These are phyloP conservation scores for Naganishia vishniacii DNA, from an alignment of 768 basidiomycete species.

Conservation along the genomic window DNA sequence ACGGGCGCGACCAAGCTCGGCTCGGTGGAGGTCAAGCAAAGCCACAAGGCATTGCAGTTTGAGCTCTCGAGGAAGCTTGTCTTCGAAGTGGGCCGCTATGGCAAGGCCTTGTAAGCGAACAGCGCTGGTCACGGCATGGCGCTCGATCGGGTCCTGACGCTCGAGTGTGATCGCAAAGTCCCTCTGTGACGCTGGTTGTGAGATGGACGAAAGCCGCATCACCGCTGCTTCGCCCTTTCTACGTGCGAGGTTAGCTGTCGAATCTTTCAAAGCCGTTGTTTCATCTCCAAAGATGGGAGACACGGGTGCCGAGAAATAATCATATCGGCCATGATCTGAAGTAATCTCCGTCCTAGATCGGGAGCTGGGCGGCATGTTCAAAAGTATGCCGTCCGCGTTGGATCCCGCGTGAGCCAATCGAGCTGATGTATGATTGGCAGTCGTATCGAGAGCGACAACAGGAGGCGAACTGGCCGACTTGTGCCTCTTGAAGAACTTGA, in stretches of 20 bases:
- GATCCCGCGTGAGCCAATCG: neutral
- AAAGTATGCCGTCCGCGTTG: neutral
- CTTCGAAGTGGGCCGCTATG: constrained; percentile 24
- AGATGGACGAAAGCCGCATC: neutral
- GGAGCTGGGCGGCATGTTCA: neutral
- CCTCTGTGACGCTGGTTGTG: neutral
- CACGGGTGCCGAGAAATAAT: neutral
- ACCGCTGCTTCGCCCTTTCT: neutral
- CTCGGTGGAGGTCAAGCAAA: constrained; percentile 59
- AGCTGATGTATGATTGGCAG: neutral
- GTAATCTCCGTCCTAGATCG: neutral
- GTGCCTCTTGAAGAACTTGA: constrained; percentile 6
- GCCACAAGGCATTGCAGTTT: constrained; percentile 58
- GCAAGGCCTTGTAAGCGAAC: too few relatives aligned
- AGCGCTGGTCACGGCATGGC: too few relatives aligned
- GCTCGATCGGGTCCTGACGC: too few relatives aligned
- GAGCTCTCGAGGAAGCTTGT: constrained; percentile 64
- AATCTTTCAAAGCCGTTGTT: too few relatives aligned
- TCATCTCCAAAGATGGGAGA: neutral
- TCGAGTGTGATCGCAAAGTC: neutral
- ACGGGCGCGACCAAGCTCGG: constrained; percentile 52
- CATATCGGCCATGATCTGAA: neutral
- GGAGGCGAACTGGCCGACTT: neutral
- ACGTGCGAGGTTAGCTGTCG: neutral
- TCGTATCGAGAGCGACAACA: neutral